Percentiles rank a stretch among this genome's conserved stretches.
phyloP scores from a whole-genome alignment of 495 filamentous ascomycete species.

The Penicillium nucicola region DNA sequence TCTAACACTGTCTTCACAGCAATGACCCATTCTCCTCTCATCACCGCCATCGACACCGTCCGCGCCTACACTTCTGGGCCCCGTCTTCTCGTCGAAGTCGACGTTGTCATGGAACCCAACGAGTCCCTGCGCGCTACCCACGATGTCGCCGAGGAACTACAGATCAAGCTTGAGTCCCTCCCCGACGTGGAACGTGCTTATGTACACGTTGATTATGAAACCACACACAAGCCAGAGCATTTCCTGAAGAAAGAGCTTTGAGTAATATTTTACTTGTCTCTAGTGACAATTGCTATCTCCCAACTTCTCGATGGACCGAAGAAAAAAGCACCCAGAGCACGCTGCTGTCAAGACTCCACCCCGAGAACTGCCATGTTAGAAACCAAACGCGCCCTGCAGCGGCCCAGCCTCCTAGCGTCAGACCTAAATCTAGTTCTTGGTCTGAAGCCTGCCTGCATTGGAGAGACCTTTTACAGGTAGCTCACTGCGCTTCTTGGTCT shows the following conservation, averaged over 20 bases:
- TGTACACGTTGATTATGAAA: conserved; percentile 97
- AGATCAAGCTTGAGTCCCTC: conserved; percentile 89
- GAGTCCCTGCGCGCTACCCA: conserved; percentile 74
- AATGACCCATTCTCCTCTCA: conserved; percentile 81
- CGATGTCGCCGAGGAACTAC: conserved; percentile 90
- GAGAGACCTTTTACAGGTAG: no score
- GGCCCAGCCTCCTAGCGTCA: no score
- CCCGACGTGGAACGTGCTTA: conserved; percentile 93
- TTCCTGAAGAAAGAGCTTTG: conserved; percentile 62
- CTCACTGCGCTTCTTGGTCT: no score
- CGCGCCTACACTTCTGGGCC: conserved; percentile 90
- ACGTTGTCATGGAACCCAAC: conserved; percentile 77
- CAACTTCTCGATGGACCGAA: no score
- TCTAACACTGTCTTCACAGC: conserved; percentile 34
- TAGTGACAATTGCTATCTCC: no score
- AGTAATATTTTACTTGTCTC: not conserved
- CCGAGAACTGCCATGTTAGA: no score
- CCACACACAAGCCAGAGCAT: conserved; percentile 88
- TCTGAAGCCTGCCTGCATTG: no score
- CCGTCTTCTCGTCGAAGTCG: conserved; percentile 84
- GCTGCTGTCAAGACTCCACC: no score
- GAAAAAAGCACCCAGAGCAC: no score
- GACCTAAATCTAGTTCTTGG: no score
- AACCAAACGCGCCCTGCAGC: no score
- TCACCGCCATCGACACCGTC: conserved; percentile 89